Evolutionary conservation across 225 moss, liverwort and hornwort species (phyloP).

Genomic region (Bryum argenteum): DNA sequence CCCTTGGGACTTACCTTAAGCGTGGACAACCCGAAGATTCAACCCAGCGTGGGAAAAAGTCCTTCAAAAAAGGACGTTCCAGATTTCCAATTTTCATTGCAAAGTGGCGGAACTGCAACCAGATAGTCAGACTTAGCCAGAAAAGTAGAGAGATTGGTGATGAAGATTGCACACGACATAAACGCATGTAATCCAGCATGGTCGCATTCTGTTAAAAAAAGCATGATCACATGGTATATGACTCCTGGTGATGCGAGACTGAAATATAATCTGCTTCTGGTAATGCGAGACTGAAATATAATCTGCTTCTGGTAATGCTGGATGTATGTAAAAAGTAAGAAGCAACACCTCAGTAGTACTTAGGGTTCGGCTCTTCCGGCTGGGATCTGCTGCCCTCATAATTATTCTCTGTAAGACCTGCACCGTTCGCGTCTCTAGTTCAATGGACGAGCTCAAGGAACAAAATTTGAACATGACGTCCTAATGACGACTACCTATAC

Average conservation of each 20-base stretch:
- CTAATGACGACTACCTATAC: conserved; percentile 36
- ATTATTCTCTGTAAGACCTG: conserved; percentile 99
- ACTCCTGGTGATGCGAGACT: conserved; percentile 1
- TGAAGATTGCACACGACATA: conserved; percentile 15
- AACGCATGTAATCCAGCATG: background rate
- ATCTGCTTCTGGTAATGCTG: conserved; percentile 1
- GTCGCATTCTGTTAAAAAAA: conserved; percentile 9
- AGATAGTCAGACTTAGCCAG: conserved; percentile 21
- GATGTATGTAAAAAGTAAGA: conserved; percentile 21
- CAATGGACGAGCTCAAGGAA: conserved; percentile 23
- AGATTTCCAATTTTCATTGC: conserved; percentile 98
- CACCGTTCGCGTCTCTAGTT: conserved; percentile 26
- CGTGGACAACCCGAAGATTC: conserved; percentile 99
- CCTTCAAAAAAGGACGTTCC: conserved; percentile 96
- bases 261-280: conserved; percentile 4
- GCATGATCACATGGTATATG: background rate
- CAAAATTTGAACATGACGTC: background rate
- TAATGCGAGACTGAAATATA: conserved; percentile 12
- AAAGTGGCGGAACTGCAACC: conserved; percentile 94
- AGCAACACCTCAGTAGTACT: conserved; percentile 84
- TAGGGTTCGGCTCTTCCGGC: conserved; percentile 73
- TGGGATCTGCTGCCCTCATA: conserved; percentile 80
- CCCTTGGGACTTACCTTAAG: conserved; percentile 64
- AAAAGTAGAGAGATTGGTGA: conserved; percentile 15
- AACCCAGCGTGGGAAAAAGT: conserved; percentile 99